Evolutionary conservation across 202 grass and related monocot genomes (phyloP).

Genomic region (Zoysia matrella): DNA sequence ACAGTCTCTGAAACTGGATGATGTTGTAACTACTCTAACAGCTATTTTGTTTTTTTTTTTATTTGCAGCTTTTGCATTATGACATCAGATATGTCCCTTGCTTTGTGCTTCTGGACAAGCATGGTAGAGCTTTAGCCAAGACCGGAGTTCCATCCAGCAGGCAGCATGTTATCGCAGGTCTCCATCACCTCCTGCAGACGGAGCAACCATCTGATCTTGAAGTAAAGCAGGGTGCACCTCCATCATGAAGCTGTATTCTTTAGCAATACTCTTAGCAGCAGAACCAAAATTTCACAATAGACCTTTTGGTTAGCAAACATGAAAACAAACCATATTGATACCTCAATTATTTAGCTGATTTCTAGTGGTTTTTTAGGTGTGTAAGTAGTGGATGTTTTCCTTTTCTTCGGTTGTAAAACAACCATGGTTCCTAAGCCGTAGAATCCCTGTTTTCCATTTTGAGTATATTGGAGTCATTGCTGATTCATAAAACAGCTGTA

Average conservation of each 20-base stretch:
- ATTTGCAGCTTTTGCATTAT: conserved; percentile 90
- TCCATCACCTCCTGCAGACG: conserved; percentile 82
- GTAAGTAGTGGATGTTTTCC: no score
- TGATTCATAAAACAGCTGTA: no score
- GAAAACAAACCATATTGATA: no score
- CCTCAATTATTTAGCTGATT: no score
- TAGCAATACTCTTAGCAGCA: not conserved
- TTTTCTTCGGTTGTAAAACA: no score
- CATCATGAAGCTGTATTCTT: conserved; percentile 37
- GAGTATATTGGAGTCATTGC: no score
- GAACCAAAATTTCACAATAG: not conserved
- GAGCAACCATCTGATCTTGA: conserved; percentile 4
- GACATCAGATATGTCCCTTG: conserved; percentile 93
- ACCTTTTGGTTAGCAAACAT: no score
- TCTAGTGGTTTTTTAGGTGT: no score
- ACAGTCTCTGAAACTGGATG: no score
- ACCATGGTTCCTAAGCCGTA: no score
- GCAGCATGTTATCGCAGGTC: conserved; percentile 78
- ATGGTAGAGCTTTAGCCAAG: conserved; percentile 81
- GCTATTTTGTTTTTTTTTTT: not conserved
- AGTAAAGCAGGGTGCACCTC: not conserved
- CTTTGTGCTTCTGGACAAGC: conserved; percentile 96
- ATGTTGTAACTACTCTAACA: conserved; percentile 26
- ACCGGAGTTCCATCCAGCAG: conserved; percentile 89
- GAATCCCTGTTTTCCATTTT: no score